Conservation (phyloP, 768 basidiomycete species). For the Cyclocybe cylindracea region DNA sequence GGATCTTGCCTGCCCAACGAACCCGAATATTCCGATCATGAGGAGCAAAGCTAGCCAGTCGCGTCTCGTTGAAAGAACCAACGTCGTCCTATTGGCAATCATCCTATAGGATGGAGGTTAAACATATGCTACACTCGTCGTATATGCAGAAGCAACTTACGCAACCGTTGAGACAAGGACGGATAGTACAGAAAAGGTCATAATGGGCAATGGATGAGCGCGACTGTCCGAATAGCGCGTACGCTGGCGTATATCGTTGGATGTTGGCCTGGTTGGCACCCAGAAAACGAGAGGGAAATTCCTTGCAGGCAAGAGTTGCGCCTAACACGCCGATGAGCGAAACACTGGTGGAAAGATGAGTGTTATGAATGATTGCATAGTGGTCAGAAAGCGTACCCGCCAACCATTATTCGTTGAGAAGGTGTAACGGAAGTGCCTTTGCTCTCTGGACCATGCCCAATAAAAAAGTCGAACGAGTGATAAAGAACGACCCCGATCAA, state of each 20-base stretch:
- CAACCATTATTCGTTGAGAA: conserved; percentile 50
- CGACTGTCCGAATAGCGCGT: conserved; percentile 67
- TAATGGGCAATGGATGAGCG: conserved; percentile 70
- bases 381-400: conserved; percentile 3
- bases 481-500: conserved; percentile 75
- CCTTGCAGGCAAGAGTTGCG: conserved; percentile 66
- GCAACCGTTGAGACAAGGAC: conserved; percentile 42
- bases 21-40: conserved; percentile 54
- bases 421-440: conserved; percentile 3
- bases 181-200: conserved; percentile 63
- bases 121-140: background rate
- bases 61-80: conserved; percentile 42
- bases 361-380: background rate
- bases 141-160: conserved; percentile 20
- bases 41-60: conserved; percentile 46
- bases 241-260: conserved; percentile 34
- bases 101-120: conserved; percentile 23
- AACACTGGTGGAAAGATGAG: conserved; percentile 35
- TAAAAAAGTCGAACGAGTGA: conserved; percentile 48
- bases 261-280: background rate
- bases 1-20: conserved; percentile 44
- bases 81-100: conserved; percentile 39
- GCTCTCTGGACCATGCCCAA: no score
- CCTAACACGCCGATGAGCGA: conserved; percentile 65
- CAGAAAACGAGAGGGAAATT: background rate